A percentile compares a stretch with the other conserved stretches of the same genome.
phyloP scores from a whole-genome alignment of 2,329 filamentous ascomycete species.

The Nigrograna mackinnonii region DNA sequence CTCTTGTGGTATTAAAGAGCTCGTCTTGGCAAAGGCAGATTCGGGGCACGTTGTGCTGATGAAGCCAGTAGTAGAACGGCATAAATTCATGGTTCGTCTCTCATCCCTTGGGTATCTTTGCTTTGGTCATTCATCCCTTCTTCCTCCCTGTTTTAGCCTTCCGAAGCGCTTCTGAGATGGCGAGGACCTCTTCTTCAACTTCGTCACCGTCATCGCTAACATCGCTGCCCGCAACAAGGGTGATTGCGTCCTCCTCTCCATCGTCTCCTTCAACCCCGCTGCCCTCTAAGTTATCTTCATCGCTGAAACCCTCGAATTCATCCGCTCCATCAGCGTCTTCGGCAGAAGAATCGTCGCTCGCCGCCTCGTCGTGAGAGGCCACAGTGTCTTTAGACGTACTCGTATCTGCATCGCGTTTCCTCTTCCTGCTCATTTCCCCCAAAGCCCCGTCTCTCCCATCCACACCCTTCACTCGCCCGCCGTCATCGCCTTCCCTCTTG shows the following conservation, averaged over 20 bases:
- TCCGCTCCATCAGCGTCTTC: slow-evolving; percentile 18
- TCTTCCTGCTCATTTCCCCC: slow-evolving; percentile 80
- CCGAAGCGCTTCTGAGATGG: slow-evolving; percentile 36
- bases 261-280: slow-evolving; percentile 18
- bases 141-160: slow-evolving; percentile 32
- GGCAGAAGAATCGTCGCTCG: background rate
- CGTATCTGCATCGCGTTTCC: slow-evolving; percentile 61
- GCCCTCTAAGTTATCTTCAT: too few relatives aligned
- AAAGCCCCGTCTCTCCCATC: slow-evolving; percentile 75
- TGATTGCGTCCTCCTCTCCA: slow-evolving; percentile 22
- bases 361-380: slow-evolving; percentile 16
- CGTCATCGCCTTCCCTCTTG: slow-evolving; percentile 38
- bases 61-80: too few relatives aligned
- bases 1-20: too few relatives aligned
- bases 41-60: too few relatives aligned
- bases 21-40: too few relatives aligned
- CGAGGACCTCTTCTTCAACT: slow-evolving; percentile 35
- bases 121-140: slow-evolving; percentile 1
- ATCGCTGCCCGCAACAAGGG: slow-evolving; percentile 19
- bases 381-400: slow-evolving; percentile 25
- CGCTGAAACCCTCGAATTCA: slow-evolving; percentile 39
- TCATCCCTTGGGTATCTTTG: slow-evolving; percentile 11
- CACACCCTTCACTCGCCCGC: slow-evolving; percentile 43
- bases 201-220: slow-evolving; percentile 26
- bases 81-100: too few relatives aligned